Evolutionary conservation across 2,329 filamentous ascomycete genomes (phyloP).

Genomic region (Aschersonia sp.): DNA sequence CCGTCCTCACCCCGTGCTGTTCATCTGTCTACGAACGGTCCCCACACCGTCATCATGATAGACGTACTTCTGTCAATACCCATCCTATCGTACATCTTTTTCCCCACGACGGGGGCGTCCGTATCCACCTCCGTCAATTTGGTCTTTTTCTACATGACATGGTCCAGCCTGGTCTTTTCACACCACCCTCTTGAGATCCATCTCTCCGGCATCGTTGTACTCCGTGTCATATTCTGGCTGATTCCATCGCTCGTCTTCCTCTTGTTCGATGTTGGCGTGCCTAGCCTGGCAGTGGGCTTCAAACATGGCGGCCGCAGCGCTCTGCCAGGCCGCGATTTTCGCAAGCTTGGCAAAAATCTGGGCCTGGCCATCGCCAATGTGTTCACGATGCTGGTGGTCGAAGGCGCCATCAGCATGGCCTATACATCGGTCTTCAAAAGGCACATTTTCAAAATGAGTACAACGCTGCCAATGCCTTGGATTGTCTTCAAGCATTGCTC

Average conservation of each 20-base stretch:
- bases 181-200: slow-evolving; percentile 65
- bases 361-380: slow-evolving; percentile 32
- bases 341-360: slow-evolving; percentile 19
- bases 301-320: slow-evolving; percentile 48
- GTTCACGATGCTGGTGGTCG: slow-evolving; percentile 24
- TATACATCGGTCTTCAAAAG: slow-evolving; percentile 18
- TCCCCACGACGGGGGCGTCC: slow-evolving; percentile 41
- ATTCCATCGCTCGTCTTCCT: slow-evolving; percentile 60
- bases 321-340: slow-evolving; percentile 29
- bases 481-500: slow-evolving; percentile 34
- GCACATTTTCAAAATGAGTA: slow-evolving; percentile 31
- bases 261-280: slow-evolving; percentile 54
- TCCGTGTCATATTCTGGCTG: slow-evolving; percentile 58
- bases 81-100: slow-evolving; percentile 52
- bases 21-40: background rate
- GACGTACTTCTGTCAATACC: slow-evolving; percentile 60
- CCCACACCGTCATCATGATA: slow-evolving; percentile 22
- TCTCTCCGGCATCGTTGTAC: slow-evolving; percentile 51
- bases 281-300: slow-evolving; percentile 51
- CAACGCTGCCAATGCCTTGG: slow-evolving; percentile 37
- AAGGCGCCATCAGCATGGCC: slow-evolving; percentile 25
- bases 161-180: slow-evolving; percentile 68
- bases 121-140: slow-evolving; percentile 72
- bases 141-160: slow-evolving; percentile 82
- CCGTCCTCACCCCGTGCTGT: background rate